These are phyloP conservation scores for Pseudonitzschia delicatissima DNA, from an alignment of 108 stramenopile species.

Conservation along the genomic window DNA sequence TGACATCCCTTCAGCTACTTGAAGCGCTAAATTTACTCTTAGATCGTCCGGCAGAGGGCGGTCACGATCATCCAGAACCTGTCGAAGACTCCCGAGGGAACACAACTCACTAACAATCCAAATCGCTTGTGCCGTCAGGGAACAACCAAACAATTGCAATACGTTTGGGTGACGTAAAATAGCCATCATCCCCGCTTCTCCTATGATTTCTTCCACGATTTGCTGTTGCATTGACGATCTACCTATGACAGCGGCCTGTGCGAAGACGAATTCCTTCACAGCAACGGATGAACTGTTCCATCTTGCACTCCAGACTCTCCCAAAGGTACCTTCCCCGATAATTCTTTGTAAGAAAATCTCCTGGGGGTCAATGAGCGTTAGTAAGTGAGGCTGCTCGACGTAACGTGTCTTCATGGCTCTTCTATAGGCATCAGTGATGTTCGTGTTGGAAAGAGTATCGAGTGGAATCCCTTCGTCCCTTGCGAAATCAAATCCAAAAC, in stretches of 20 bases:
- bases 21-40: slow-evolving; percentile 73
- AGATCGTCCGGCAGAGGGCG: slow-evolving; percentile 47
- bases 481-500: slow-evolving; percentile 52
- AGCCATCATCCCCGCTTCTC: slow-evolving; percentile 98
- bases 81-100: slow-evolving; percentile 87
- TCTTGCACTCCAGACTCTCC: slow-evolving; percentile 95
- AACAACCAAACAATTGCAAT: slow-evolving; percentile 95
- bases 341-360: slow-evolving; percentile 94
- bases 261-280: slow-evolving; percentile 98
- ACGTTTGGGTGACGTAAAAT: slow-evolving; percentile 95
- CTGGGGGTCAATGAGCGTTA: slow-evolving; percentile 93
- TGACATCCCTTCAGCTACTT: slow-evolving; percentile 95
- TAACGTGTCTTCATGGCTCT: slow-evolving; percentile 89
- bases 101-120: slow-evolving; percentile 97
- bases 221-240: slow-evolving; percentile 92
- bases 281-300: slow-evolving; percentile 94
- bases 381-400: slow-evolving; percentile 82
- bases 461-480: slow-evolving; percentile 73
- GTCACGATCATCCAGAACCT: slow-evolving; percentile 89
- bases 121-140: slow-evolving; percentile 91
- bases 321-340: slow-evolving; percentile 97
- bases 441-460: slow-evolving; percentile 69
- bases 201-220: slow-evolving; percentile 97
- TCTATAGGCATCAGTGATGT: slow-evolving; percentile 78
- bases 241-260: slow-evolving; percentile 96